Evolutionary conservation across 306 rosid species (phyloP).

Genomic region (Glycyrrhiza uralensis): DNA sequence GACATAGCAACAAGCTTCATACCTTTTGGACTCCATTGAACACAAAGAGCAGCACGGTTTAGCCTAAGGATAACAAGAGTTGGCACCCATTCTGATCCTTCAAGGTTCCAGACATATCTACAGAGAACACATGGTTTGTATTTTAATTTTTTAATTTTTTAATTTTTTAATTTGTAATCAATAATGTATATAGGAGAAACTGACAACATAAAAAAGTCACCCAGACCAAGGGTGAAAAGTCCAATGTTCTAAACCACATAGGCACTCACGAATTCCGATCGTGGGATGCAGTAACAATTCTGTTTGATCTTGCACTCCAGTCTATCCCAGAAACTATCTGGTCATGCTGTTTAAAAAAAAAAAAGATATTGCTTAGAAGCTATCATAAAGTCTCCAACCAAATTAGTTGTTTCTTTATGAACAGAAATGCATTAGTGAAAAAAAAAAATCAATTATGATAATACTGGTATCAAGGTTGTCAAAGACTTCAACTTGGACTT

Average conservation of each 20-base stretch:
- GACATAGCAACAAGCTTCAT: conserved; percentile 20
- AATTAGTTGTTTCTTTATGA: conserved; percentile 7
- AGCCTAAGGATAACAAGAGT: conserved; percentile 90
- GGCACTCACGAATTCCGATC: conserved; percentile 96
- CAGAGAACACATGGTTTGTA: not conserved
- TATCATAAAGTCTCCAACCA: conserved; percentile 24
- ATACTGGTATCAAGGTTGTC: not conserved
- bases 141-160: not conserved
- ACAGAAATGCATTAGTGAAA: not conserved
- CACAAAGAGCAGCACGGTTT: conserved; percentile 98
- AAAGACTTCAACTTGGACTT: not conserved
- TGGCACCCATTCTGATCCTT: conserved; percentile 93
- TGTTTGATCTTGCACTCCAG: conserved; percentile 86
- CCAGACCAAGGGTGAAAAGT: conserved; percentile 5
- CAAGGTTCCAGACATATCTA: conserved; percentile 97
- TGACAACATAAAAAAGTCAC: not conserved
- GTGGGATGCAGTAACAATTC: conserved; percentile 90
- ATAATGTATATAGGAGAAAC: not conserved
- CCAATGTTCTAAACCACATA: conserved; percentile 24
- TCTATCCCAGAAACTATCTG: conserved; percentile 89
- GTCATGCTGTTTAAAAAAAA: conserved; percentile 73
- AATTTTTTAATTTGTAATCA: not conserved
- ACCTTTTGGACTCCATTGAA: conserved; percentile 98
- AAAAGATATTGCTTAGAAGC: conserved; percentile 16
- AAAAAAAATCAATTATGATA: not conserved